These are phyloP conservation scores for Jatropha curcas DNA, from an alignment of 345 rosid genomes.

Conservation along the genomic window DNA sequence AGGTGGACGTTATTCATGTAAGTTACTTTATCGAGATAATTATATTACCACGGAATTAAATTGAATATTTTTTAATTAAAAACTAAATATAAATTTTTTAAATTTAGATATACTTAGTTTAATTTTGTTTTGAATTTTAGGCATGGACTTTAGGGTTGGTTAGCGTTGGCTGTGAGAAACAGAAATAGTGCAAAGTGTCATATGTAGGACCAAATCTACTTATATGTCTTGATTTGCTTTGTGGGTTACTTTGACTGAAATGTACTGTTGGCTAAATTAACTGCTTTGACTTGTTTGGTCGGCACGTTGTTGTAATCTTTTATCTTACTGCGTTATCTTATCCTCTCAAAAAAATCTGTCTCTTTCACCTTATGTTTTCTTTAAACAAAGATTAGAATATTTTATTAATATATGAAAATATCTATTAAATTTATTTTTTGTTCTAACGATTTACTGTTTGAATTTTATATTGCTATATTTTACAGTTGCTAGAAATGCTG, in stretches of 20 bases:
- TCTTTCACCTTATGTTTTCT: no score
- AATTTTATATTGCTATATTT: neutral
- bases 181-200: neutral
- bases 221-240: no score
- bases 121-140: neutral
- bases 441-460: no score
- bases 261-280: no score
- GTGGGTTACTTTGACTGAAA: no score
- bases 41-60: neutral
- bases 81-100: no score
- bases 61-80: neutral
- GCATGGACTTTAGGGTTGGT: neutral
- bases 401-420: neutral
- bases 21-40: conserved; percentile 29
- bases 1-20: conserved; percentile 97
- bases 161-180: neutral
- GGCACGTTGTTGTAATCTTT: conserved; percentile 34
- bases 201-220: neutral
- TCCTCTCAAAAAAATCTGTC: no score
- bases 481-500: conserved; percentile 80
- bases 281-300: conserved; percentile 35
- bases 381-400: no score
- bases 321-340: neutral
- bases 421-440: neutral
- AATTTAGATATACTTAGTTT: neutral